Base-by-base conservation (phyloP, 2,329 filamentous ascomycete species). In the Rachicladosporium sp. region DNA sequence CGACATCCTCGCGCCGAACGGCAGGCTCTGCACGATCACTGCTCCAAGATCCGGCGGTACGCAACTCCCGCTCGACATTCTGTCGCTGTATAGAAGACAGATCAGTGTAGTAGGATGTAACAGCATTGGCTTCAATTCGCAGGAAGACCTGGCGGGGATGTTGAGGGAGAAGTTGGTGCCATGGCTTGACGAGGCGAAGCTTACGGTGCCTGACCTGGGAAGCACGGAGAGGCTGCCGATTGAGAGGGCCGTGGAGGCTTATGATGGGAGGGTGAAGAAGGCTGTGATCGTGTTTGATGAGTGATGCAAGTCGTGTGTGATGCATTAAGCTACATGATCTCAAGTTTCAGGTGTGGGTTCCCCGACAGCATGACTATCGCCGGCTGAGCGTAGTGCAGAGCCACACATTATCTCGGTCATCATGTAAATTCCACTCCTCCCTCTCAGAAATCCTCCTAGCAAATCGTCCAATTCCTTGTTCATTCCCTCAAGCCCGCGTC, bases 401-500 rank as follows among this genome's bases (percentile, higher is more conserved):
- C 6, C 23, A 27, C 23, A 4, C 23, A 7, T 27, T 27, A 4
- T 27, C 23, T 27, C 23, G 8, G 9, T 21, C 33, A 15, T 37
- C 29, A 41, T 3, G 34, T 37, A 5, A 41, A 41, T 13, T 36
- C 39, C 39, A 4, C 39, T 35, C 12, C 34, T 41, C 15, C 39
- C 37, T 21, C 27, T 15, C 35, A 41, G 15, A 43, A 51, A 55
- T 6, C 41, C 45, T 2, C 50, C 51, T n/a, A 58, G 40, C 41
- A 58, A 41, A 1, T 49, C 50, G 63, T 98, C 89, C 49, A 96
- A 72, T 70, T 89, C 81, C 65, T 80, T 82, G 43, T 85, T 89
- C 62, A 98, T 88, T 57, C 91, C 85, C 38, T 81, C 80, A 55
- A 96, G 64, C 55, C 82, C 82, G 49, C 82, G 83, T 55, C 86